Conservation (phyloP, 2,329 filamentous ascomycete genomes). For the Albophoma yamanashiensis region DNA sequence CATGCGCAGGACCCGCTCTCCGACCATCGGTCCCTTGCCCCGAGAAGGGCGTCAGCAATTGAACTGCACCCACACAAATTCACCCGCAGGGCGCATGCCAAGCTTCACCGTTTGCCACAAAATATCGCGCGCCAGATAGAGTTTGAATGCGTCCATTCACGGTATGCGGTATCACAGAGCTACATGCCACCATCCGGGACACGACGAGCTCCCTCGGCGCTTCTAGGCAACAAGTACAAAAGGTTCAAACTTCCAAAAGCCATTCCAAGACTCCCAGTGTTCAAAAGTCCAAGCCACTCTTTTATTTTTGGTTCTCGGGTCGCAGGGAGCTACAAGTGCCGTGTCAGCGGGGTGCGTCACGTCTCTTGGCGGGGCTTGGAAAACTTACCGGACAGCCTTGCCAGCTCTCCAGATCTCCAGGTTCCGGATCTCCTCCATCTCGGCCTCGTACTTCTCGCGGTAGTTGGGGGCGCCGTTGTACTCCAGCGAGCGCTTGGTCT, state of each 20-base stretch:
- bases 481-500: constrained; percentile 93
- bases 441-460: constrained; percentile 92
- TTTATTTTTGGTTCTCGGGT: constrained; percentile 76
- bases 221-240: constrained; percentile 1
- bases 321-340: constrained; percentile 53
- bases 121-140: neutral
- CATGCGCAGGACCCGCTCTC: neutral
- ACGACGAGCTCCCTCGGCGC: neutral
- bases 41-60: neutral
- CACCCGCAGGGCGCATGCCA: neutral
- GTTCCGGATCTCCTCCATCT: constrained; percentile 97
- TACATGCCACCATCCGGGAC: neutral
- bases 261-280: constrained; percentile 1
- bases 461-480: constrained; percentile 96
- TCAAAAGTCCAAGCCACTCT: neutral
- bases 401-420: constrained; percentile 99
- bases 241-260: neutral
- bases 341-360: neutral
- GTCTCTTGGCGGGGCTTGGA: neutral
- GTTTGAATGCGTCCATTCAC: neutral
- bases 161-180: neutral
- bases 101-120: neutral
- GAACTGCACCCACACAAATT: neutral
- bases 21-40: neutral
- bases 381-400: constrained; percentile 78